phyloP scores from a whole-genome alignment of 192 early-diverging fungal genomes.

The Pecoramyces ruminantium region DNA sequence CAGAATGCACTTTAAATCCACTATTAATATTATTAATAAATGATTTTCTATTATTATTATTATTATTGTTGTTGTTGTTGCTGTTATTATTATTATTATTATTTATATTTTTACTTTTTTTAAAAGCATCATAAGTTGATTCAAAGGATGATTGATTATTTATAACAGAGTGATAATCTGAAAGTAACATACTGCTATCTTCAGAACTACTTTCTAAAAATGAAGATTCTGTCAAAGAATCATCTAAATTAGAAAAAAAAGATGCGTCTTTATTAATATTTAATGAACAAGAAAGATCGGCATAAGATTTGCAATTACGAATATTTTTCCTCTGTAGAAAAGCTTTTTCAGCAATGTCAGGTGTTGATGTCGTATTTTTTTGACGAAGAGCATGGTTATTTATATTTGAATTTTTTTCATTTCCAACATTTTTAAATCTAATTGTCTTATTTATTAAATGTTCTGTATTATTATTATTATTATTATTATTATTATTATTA shows the following conservation, averaged over 20 bases:
- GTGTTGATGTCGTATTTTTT: background rate
- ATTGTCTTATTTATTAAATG: background rate
- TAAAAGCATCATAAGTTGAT: background rate
- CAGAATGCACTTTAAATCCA: background rate
- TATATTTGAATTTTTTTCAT: background rate
- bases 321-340: background rate
- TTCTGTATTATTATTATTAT: background rate
- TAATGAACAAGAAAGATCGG: background rate
- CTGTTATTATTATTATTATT: background rate
- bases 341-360: background rate
- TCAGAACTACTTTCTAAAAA: background rate
- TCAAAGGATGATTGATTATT: background rate
- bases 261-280: background rate
- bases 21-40: background rate
- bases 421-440: background rate
- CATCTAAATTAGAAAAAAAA: background rate
- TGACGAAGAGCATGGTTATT: background rate
- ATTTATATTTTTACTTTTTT: background rate
- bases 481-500: background rate
- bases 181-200: background rate
- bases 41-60: background rate
- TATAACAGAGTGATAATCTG: background rate
- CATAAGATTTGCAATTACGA: background rate
- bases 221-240: background rate
- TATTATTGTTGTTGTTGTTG: background rate